Evolutionary conservation across 495 filamentous ascomycete genomes (phyloP).

Genomic region (Collariella sp.): DNA sequence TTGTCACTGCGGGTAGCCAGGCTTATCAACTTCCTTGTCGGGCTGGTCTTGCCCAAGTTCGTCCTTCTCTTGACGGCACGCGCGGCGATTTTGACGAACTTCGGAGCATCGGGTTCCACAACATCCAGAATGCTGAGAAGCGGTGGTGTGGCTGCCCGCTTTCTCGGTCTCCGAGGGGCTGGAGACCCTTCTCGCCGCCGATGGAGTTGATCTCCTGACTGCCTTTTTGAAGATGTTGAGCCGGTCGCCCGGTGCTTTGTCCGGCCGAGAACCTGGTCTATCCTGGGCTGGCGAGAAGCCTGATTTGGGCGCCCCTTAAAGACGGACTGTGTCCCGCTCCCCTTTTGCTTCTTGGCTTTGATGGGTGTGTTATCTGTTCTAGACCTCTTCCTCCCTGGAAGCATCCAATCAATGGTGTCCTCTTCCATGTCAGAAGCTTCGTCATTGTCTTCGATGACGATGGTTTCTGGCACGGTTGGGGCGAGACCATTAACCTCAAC

Average conservation of each 20-base stretch:
- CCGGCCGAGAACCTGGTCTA: conserved; percentile 34
- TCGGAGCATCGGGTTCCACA: conserved; percentile 49
- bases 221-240: neutral
- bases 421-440: conserved; percentile 42
- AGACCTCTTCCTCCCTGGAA: conserved; percentile 32
- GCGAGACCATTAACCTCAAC: neutral
- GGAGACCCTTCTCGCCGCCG: neutral
- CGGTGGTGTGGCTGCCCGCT: conserved; percentile 35
- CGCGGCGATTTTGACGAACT: conserved; percentile 71
- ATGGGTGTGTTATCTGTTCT: conserved; percentile 11
- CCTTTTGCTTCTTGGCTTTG: conserved; percentile 22
- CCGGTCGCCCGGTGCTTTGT: conserved; percentile 20
- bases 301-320: conserved; percentile 23
- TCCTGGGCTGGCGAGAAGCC: conserved; percentile 35
- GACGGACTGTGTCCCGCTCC: conserved; percentile 19
- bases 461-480: neutral
- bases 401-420: conserved; percentile 47
- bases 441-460: conserved; percentile 24
- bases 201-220: neutral
- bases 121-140: conserved; percentile 66
- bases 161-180: neutral
- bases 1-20: conserved; percentile 67
- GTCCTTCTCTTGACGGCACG: conserved; percentile 54
- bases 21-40: conserved; percentile 63
- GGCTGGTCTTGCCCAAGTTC: conserved; percentile 63